Evolutionary conservation across 306 rosid genomes (phyloP), one percentile per base, ranked within the genome.

Genomic region (Lotus japonicus): DNA sequence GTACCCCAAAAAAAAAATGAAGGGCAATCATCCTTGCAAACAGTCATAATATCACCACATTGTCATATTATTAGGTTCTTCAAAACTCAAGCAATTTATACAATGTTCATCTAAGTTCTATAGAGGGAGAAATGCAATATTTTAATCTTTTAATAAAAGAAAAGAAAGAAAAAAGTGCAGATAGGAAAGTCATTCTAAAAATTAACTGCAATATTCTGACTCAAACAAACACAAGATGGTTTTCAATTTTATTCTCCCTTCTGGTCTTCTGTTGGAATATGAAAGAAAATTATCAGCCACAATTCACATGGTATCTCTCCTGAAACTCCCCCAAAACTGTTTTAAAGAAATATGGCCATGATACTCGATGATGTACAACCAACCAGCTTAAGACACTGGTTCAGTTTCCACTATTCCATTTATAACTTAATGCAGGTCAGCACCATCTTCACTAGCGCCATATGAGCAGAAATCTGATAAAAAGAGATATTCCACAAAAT

Each of bases 201-300:
- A 39, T 76, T 61, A 54, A 66, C 70, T 5, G 59, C 55, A 80
- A 71, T 73, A 57, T 72, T 80, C 64, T 69, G 17, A 54, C 57
- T 52, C 64, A n/a, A 77, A 70, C 77, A 68, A 62, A 74, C 45
- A 51, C 67, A 50, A 73, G 51, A 73, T 39, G 76, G 69, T 60
- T 57, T 74, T 52, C 44, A n/a, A 58, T 44, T 73, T 73, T 71
- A 57, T 73, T 73, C 52, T 58, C 58, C 46, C 70, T 18, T 53
- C 58, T 43, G 69, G 71, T 73, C 63, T 42, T 66, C 66, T 49
- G 6, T 16, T 60, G 68, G 66, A 35, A 68, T 66, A 68, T 68
- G 61, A 64, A 55, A 58, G 72, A 69, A 80, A 77, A 64, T 79
- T 48, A 68, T 68, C 64, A 57, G 68, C 75, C 73, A 76, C 75